These are phyloP conservation scores for Sarocladium oryzae DNA, from an alignment of 2,329 filamentous ascomycete species.

Conservation along the genomic window DNA sequence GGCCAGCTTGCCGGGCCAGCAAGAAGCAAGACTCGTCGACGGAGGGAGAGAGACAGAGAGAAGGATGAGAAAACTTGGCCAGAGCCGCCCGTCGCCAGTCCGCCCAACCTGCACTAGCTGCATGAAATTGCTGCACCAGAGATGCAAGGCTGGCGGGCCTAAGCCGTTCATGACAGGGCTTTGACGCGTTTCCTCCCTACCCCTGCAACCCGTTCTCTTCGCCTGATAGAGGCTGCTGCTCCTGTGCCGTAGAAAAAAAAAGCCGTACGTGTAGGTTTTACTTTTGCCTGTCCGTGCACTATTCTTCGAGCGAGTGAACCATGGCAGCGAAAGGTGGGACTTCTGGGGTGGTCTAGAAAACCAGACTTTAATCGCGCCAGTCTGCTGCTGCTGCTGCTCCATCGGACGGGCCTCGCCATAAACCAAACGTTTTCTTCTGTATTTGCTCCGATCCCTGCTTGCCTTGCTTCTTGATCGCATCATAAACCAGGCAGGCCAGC, in stretches of 20 bases:
- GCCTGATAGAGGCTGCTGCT: too few relatives aligned
- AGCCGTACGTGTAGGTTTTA: too few relatives aligned
- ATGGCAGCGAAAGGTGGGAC: constrained; percentile 2
- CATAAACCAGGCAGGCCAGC: not conserved
- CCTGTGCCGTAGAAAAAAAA: too few relatives aligned
- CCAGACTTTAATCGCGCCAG: constrained; percentile 3
- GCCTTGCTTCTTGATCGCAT: constrained; percentile 3
- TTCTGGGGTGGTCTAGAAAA: not conserved
- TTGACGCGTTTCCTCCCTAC: constrained; percentile 4
- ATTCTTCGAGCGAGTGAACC: not conserved
- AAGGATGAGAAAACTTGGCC: constrained; percentile 3
- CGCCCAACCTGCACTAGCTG: constrained; percentile 3
- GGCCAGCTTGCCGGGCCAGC: too few relatives aligned
- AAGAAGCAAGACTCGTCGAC: too few relatives aligned
- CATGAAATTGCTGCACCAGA: constrained; percentile 5
- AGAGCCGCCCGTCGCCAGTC: constrained; percentile 2
- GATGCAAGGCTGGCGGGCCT: constrained; percentile 9
- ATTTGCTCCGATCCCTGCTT: not conserved
- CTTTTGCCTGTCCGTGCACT: not conserved
- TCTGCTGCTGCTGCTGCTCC: constrained; percentile 6
- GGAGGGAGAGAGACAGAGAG: too few relatives aligned
- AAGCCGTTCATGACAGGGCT: constrained; percentile 7
- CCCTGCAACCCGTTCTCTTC: constrained; percentile 3
- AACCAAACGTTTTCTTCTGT: not conserved
- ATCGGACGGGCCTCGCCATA: constrained; percentile 7